Evolutionary conservation across 2,329 filamentous ascomycete species (phyloP).

Genomic region (Cladophialophora chaetospira): DNA sequence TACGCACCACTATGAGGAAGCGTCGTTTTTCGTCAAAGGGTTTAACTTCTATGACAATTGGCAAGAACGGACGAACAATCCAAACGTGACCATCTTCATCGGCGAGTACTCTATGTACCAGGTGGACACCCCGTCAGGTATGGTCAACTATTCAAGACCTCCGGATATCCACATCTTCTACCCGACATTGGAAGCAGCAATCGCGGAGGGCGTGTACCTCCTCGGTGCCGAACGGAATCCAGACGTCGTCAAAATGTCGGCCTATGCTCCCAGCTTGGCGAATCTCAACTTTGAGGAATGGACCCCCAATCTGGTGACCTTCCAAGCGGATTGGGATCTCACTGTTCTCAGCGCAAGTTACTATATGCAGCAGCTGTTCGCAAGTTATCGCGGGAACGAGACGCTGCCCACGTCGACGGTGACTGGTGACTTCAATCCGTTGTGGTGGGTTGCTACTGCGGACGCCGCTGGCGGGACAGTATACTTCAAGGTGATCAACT

Average conservation of each 20-base stretch:
- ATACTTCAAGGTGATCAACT: constrained; percentile 28
- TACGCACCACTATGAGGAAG: constrained; percentile 47
- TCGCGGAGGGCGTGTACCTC: constrained; percentile 66
- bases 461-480: constrained; percentile 14
- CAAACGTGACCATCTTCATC: constrained; percentile 37
- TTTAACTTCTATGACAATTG: constrained; percentile 49
- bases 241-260: constrained; percentile 17
- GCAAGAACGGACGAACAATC: constrained; percentile 33
- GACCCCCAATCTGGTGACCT: constrained; percentile 41
- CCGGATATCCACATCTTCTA: constrained; percentile 49
- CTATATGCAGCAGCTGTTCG: constrained; percentile 42
- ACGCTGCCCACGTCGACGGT: constrained; percentile 37
- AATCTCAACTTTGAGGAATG: constrained; percentile 35
- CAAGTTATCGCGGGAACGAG: constrained; percentile 37
- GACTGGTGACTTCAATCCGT: constrained; percentile 27
- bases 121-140: constrained; percentile 50
- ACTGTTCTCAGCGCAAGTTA: constrained; percentile 40
- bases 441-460: constrained; percentile 26
- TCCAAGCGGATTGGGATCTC: constrained; percentile 36
- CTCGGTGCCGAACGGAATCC: constrained; percentile 59
- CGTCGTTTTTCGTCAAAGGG: constrained; percentile 43
- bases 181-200: constrained; percentile 62
- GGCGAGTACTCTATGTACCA: constrained; percentile 42
- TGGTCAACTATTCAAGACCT: constrained; percentile 52
- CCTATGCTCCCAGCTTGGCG: constrained; percentile 27